phyloP scores from a whole-genome alignment of 2,329 filamentous ascomycete genomes.

The Grosmannia penicillata region DNA sequence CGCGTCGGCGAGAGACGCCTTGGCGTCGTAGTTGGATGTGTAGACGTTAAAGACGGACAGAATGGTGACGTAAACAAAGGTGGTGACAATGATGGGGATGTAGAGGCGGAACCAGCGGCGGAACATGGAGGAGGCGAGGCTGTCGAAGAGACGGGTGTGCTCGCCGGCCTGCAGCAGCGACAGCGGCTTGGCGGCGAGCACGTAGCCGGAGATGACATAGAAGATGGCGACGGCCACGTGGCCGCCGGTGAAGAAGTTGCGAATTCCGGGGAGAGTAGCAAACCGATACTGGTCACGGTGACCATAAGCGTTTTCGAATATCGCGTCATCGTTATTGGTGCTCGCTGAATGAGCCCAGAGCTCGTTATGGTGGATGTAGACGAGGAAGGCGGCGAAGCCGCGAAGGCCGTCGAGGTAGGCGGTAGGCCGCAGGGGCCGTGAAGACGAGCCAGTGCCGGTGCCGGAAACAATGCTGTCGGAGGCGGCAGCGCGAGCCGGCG shows the following conservation, averaged over 20 bases:
- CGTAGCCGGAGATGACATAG: slow-evolving; percentile 35
- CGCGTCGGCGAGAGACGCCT: slow-evolving; percentile 30
- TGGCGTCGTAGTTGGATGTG: slow-evolving; percentile 21
- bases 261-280: slow-evolving; percentile 38
- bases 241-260: slow-evolving; percentile 45
- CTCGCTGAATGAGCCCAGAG: slow-evolving; percentile 36
- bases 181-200: slow-evolving; percentile 35
- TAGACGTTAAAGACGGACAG: slow-evolving; percentile 38
- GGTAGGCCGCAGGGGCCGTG: slow-evolving; percentile 30
- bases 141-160: slow-evolving; percentile 24
- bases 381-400: slow-evolving; percentile 51
- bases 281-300: slow-evolving; percentile 33
- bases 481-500: not conserved
- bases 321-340: slow-evolving; percentile 15
- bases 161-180: slow-evolving; percentile 29
- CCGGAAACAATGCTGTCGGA: not conserved
- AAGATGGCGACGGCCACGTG: slow-evolving; percentile 44
- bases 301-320: slow-evolving; percentile 39
- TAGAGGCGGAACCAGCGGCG: slow-evolving; percentile 34
- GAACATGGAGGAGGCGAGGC: slow-evolving; percentile 31
- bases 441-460: slow-evolving; percentile 8
- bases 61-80: slow-evolving; percentile 34
- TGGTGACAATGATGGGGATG: slow-evolving; percentile 36
- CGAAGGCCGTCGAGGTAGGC: slow-evolving; percentile 52
- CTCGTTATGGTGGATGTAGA: slow-evolving; percentile 48